Evolutionary conservation across 768 basidiomycete genomes (phyloP), one percentile per base, ranked within the genome.

Genomic region (Clitopilus hobsonii): DNA sequence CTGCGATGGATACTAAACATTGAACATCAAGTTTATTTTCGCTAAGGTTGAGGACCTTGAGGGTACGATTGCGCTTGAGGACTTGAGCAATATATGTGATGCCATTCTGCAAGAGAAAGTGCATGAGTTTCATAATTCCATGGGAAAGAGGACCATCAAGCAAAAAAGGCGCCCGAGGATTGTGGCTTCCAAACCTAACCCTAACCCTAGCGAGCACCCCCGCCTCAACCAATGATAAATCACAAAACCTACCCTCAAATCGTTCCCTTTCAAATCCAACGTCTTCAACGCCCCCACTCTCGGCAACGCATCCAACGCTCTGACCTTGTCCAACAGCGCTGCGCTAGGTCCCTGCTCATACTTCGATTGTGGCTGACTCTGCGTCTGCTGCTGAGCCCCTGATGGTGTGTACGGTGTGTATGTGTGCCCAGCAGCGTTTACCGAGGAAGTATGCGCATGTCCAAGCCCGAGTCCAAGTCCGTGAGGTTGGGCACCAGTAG

Each of bases 71-170:
- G 30, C 96, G 86, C 66, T 98, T 98, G 58, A 98, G 75, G 0
- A 98, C 96, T 70, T 98, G 95, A 0, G 94, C 88, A 49, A 98
- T 83, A 64, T 97, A 98, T 0, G 82, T 83, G 29, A 98, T 87
- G 0, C 96, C 95, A 38, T 70, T 81, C 79, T 80, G 48, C 8
- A 23, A 45, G 1, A 11, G 11, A 3, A 45, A 20, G n/a, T 18
- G 22, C 10, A 45, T 11, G n/a, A 45, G n/a, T 81, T 38, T 26
- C 49, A 50, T 3, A 50, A 28, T 3, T 45, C 18, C 11, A 45
- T 3, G 22, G 16, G n/a, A 18, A 20, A 20, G 4, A 20, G 22
- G 22, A 45, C 41, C n/a, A 45, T 23, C 52, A 83, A 57, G 13
- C 41, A 38, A 27, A 4, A 22, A 56, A 54, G 26, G 25, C 57